Evolutionary conservation across 768 basidiomycete genomes (phyloP), one percentile per base, ranked within the genome.

Genomic region (Suillus paluster): DNA sequence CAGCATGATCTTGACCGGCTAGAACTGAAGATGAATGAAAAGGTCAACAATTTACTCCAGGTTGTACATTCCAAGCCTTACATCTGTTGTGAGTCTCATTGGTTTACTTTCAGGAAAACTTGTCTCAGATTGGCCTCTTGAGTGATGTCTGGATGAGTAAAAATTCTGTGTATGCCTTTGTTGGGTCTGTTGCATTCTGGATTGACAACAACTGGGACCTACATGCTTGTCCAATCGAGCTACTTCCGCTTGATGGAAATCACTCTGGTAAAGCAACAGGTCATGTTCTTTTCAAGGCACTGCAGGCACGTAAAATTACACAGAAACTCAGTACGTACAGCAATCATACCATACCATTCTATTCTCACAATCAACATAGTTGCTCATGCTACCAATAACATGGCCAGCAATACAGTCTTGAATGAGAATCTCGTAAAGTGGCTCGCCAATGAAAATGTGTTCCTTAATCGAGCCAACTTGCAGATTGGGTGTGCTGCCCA

Each of bases 141-240:
- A 70, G 60, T 2, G 75, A 77, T 57, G 73, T 74, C 6, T 77
- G 75, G 77, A 75, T 73, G 1, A 77, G 68, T 7, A 62, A 60
- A 33, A 64, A 66, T 41, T 76, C 75, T 73, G 68, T 73, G n/a
- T 75, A 67, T 63, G 72, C 73, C 5, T 78, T 78, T 64, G 66
- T 74, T 17, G 64, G 75, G 12, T 70, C 71, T 2, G 66, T 76
- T 17, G 77, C 57, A 2, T 69, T 36, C 36, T 78, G 67, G 57
- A 71, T 78, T 36, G 52, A 66, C 39, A 65, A 75, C 14, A 70
- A 76, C 21, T 78, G 77, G 76, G 59, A 75, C 25, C 45, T 79
- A n/a, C 10, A 65, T 76, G 23, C 65, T 10, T n/a, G n/a, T n/a
- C 71, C 78, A 2, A 33, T 79, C 21, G 74, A 77, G 63, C 77